Base-by-base conservation (phyloP, 2,329 filamentous ascomycete genomes). In the Colletotrichum destructivum region DNA sequence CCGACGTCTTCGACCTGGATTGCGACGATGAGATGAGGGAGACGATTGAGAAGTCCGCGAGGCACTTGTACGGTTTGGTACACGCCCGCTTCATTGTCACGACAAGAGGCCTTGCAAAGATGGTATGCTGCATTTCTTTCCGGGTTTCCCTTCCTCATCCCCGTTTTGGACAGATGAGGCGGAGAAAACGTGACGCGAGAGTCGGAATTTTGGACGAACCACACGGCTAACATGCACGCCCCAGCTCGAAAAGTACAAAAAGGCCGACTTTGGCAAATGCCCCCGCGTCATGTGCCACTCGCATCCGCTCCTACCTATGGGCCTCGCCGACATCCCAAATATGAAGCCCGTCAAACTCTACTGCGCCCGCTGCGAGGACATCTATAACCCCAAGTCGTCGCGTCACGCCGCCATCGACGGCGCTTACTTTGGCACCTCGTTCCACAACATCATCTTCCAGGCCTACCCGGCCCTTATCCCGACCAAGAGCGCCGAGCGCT, bases 371-470 rank as follows among this genome's bases (percentile, higher is more conserved):
- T 99, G 96, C 87, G 96, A 99, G 87, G 96, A 99, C 82, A 93
- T 97, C 71, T 99, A 99, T 88, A 98, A 98, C 84, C 96, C 96
- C 55, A 99, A 99, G 83, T 98, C 96, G 4, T 96, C 94, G 23
- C 94, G 96, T 38, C 96, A 99, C 83, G 95, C 95, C 62, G 90
- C 93, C 71, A 98, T 99, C 78, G 96, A 99, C 81, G 96, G 96
- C 74, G 96, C 96, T 75, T 99, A 98, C 88, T 99, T 99, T 77
- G 96, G 96, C 76, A 95, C 96, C 59, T 97, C 94, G 3, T 99
- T 99, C 87, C 96, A 98, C 88, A 98, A 98, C 84, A 98, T 99
- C 83, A 91, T 99, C 74, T 98, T 99, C 87, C 96, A 99, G 82
- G 96, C 99, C 66, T 98, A 98, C 81, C 96, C 96, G 7, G 91